These are phyloP conservation scores for Hibiscus trionum DNA, from an alignment of 345 rosid genomes.

Conservation along the genomic window DNA sequence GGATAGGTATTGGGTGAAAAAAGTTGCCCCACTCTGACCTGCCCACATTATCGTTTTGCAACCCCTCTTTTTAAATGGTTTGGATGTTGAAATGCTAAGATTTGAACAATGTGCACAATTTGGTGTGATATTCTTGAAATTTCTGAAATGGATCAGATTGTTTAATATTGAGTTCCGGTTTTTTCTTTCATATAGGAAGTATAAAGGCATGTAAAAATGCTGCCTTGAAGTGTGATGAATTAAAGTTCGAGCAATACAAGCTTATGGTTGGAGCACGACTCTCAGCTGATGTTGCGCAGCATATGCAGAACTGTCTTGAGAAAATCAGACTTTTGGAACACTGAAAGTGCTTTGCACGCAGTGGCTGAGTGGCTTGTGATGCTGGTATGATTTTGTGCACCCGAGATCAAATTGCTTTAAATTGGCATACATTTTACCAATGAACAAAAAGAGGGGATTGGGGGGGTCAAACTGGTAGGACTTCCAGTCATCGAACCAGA, in stretches of 20 bases:
- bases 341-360: constrained; percentile 3
- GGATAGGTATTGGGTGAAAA: neutral
- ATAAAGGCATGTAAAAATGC: constrained; percentile 57
- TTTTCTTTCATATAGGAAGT: constrained; percentile 30
- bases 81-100: neutral
- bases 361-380: neutral
- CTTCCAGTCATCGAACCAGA: neutral
- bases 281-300: constrained; percentile 42
- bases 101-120: neutral
- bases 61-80: neutral
- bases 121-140: neutral
- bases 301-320: constrained; percentile 53
- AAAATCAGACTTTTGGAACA: constrained; percentile 57
- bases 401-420: neutral
- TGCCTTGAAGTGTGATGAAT: constrained; percentile 69
- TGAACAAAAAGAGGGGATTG: neutral
- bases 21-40: neutral
- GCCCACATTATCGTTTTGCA: neutral
- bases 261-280: constrained; percentile 31
- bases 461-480: neutral
- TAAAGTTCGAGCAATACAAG: constrained; percentile 62
- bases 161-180: neutral
- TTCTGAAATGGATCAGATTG: neutral
- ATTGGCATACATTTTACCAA: neutral
- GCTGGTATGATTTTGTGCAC: neutral